Evolutionary conservation across 2,329 filamentous ascomycete species (phyloP), one percentile per base, ranked within the genome.

Genomic region (Fusarium temperatum): DNA sequence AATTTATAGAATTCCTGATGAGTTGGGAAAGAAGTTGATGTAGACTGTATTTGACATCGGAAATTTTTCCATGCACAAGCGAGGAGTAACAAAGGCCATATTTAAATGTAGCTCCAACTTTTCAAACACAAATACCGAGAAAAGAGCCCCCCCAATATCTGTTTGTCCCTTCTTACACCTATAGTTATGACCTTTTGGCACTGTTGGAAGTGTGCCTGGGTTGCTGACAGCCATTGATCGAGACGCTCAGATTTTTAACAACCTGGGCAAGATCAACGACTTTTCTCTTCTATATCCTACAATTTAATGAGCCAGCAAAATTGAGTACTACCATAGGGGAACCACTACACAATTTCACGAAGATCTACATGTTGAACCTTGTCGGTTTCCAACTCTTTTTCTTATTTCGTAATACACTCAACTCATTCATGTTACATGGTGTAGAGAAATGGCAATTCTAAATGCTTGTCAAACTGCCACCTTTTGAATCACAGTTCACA

Each of bases 1-100:
- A 58, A 67, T 77, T n/a, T 78, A 78, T 54, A 77, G 73, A 45
- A 77, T 80, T 12, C 73, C 73, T 14, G 65, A 70, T 30, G 75
- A 70, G 24, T 17, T 77, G 30, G 75, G 75, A 22, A 63, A 50
- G 48, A 54, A 66, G 12, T n/a, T 75, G 41, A 68, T 51, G 69
- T 73, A 59, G 30, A 62, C 7, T 60, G 42, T 22, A 35, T 15
- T 15, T 36, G 8, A 15, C 17, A n/a, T 38, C 30, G 50, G 22
- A 22, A 24, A 22, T 30, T 44, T 9, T 12, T 45, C 15, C 39
- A 32, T 17, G 50, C 20, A 53, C 35, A 57, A 66, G 60, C 64
- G 36, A 72, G 48, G 64, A 55, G 56, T 57, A 57, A 30, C 20
- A 55, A 22, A 20, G 36, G 24, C 35, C 12, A 18, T 50, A n/a